Evolutionary conservation across 345 rosid species (phyloP).

Genomic region (Arabis alpina): DNA sequence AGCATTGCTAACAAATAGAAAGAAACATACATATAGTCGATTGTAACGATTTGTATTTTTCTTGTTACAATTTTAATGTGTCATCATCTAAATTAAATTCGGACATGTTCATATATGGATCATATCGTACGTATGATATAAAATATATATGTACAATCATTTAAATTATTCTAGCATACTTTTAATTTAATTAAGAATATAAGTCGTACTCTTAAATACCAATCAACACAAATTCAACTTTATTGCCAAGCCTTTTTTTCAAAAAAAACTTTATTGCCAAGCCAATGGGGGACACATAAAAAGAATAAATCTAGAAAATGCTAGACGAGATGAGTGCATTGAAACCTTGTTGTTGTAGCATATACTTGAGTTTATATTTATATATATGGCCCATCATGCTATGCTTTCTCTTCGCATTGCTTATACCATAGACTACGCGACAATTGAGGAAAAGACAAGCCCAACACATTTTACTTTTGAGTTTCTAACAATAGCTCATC

Average conservation of each 20-base stretch:
- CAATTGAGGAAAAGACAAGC: conserved; percentile 38
- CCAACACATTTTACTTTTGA: conserved; percentile 24
- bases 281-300: conserved; percentile 40
- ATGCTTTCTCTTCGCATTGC: conserved; percentile 25
- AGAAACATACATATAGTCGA: no score
- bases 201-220: conserved; percentile 17
- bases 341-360: conserved; percentile 43
- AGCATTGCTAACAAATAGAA: no score
- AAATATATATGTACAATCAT: conserved; percentile 17
- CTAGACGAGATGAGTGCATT: conserved; percentile 35
- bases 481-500: neutral
- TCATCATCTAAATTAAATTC: no score
- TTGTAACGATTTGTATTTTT: no score
- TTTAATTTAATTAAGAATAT: conserved; percentile 6
- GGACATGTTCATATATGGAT: no score
- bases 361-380: conserved; percentile 26
- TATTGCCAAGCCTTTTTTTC: no score
- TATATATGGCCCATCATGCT: conserved; percentile 34
- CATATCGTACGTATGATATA: no score
- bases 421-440: conserved; percentile 30
- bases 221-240: conserved; percentile 28
- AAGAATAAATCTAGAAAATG: conserved; percentile 36
- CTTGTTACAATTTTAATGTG: no score
- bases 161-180: conserved; percentile 19
- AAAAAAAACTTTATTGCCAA: no score